Base-by-base conservation (phyloP, 176 grass and related monocot species). In the Hyparrhenia diplandra region DNA sequence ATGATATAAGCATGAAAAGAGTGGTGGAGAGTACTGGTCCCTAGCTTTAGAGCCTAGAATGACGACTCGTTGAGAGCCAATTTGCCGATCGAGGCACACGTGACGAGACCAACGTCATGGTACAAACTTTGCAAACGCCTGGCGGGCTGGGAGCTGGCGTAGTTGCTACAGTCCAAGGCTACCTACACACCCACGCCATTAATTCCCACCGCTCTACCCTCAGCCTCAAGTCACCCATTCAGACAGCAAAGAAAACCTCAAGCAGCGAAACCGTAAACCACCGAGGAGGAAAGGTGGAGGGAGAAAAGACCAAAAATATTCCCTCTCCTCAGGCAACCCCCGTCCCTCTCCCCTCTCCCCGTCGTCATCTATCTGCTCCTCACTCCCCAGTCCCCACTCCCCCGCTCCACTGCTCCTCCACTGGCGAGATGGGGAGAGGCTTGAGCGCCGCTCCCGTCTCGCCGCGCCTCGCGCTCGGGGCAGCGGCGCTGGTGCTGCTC, bases 351-450 rank as follows among this genome's bases (percentile, higher is more conserved):
- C 55, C 62, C 65, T 69, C 52, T 55, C 54, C 45, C 52, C 78
- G 45, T 37, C 57, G 49, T 65, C 64, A 13, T 75, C 82, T 25
- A 14, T 77, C 69, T 49, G n/a, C 12, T 12, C 41, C 36, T 67
- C 43, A 16, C 66, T 30, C 45, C 7, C 29, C 42, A 71, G 10
- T 42, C 69, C 43, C 30, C 25, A 30, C 36, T 52, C 55, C 9
- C 9, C 43, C 65, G 8, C 42, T 64, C 49, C 62, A 10, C 32
- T 67, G 54, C 29, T 71, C 28, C 79, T 69, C 55, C 71, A 63
- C 63, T 75, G 70, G 62, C 75, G 76, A 89, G 67, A 90, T 90
- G 88, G 67, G 74, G 47, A 31, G 79, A 59, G 83, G 42, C 69
- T 72, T 45, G 25, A 43, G 23, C 32, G 37, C 45, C 73, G 66